phyloP scores from a whole-genome alignment of 1,139 yeast genomes.

The Candida smagusa region DNA sequence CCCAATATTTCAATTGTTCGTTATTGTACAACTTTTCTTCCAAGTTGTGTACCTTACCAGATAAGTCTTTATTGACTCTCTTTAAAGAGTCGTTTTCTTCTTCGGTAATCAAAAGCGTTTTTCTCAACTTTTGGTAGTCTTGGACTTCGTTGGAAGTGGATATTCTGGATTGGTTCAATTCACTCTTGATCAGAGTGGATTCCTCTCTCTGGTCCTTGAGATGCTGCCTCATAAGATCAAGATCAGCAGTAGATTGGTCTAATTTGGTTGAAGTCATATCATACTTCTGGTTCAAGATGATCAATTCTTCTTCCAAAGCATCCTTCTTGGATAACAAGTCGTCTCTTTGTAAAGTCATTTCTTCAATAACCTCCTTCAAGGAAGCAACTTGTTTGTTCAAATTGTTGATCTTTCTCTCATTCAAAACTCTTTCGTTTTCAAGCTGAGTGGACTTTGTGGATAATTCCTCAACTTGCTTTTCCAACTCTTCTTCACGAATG shows the following conservation, averaged over 20 bases:
- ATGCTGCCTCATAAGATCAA: constrained; percentile 33
- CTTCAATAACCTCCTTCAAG: constrained; percentile 51
- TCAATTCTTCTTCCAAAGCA: constrained; percentile 43
- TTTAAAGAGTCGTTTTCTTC: constrained; percentile 45
- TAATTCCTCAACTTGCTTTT: constrained; percentile 40
- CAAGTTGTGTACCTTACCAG: constrained; percentile 27
- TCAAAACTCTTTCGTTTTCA: constrained; percentile 41
- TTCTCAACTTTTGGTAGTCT: constrained; percentile 38
- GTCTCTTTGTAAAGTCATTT: constrained; percentile 49
- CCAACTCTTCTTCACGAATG: constrained; percentile 51
- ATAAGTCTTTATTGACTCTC: constrained; percentile 35
- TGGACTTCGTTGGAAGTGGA: constrained; percentile 29
- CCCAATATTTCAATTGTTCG: constrained; percentile 47
- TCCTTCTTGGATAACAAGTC: constrained; percentile 46
- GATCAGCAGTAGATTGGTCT: constrained; percentile 28
- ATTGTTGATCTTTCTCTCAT: constrained; percentile 46
- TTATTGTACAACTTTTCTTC: constrained; percentile 45
- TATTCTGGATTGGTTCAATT: constrained; percentile 33
- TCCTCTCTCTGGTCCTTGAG: constrained; percentile 34
- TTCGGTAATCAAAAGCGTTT: constrained; percentile 35
- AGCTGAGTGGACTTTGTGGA: constrained; percentile 46
- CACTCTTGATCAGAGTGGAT: constrained; percentile 30
- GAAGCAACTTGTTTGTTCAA: constrained; percentile 50
- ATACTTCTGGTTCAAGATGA: constrained; percentile 40
- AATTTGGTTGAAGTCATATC: constrained; percentile 40